phyloP scores from a whole-genome alignment of 192 early-diverging fungal species.

The Entrophospora sp. region DNA sequence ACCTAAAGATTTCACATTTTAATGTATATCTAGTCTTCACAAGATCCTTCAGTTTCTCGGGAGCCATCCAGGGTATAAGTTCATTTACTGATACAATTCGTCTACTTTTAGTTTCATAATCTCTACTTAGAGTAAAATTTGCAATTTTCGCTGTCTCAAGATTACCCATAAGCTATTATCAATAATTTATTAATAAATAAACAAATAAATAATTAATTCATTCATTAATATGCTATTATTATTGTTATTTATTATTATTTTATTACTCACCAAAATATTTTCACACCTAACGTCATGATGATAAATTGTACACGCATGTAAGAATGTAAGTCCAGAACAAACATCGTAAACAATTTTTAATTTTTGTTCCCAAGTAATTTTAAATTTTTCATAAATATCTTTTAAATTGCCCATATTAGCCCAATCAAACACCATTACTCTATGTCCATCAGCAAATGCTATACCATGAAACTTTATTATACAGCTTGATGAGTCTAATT shows the following conservation, averaged over 20 bases:
- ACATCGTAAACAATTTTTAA: conserved; percentile 1
- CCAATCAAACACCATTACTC: conserved; percentile 12
- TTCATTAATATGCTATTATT: background rate
- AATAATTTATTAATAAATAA: background rate
- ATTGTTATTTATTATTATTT: background rate
- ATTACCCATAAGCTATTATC: background rate
- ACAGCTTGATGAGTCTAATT: no score
- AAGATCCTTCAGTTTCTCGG: conserved; percentile 9
- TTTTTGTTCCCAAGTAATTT: background rate
- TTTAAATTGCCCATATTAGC: background rate
- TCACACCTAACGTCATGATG: conserved; percentile 17
- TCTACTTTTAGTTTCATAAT: background rate
- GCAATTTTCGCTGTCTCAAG: conserved; percentile 8
- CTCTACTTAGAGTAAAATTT: background rate
- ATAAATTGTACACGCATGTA: background rate
- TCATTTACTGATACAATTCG: background rate
- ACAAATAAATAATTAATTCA: background rate
- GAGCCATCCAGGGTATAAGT: conserved; percentile 5
- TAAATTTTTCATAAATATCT: background rate
- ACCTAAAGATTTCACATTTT: conserved; percentile 21
- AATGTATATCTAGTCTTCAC: background rate
- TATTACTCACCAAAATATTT: conserved; percentile 7
- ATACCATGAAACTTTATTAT: conserved; percentile 15
- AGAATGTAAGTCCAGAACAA: conserved; percentile 11
- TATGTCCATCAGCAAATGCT: background rate